Evolutionary conservation across 129 eudicot species (phyloP).

Genomic region (Tanacetum coccineum): DNA sequence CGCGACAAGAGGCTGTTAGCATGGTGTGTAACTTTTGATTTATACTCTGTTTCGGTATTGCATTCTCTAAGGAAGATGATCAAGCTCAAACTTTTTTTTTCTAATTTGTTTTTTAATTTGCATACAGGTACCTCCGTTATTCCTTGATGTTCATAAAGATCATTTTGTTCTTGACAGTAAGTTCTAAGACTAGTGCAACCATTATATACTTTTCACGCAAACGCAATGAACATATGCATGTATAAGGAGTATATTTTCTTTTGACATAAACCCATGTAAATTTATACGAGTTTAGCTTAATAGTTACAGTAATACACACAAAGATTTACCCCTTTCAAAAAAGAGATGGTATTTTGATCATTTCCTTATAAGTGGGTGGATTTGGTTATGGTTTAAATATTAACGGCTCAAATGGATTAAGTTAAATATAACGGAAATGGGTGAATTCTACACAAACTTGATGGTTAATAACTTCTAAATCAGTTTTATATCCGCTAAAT

Average conservation of each 20-base stretch:
- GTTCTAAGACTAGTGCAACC: slow-evolving; percentile 25
- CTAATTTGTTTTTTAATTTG: slow-evolving; percentile 20
- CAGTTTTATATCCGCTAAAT: too few relatives aligned
- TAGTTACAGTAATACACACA: too few relatives aligned
- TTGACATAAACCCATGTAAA: too few relatives aligned
- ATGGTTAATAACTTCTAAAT: too few relatives aligned
- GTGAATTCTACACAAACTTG: too few relatives aligned
- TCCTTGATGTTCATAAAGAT: slow-evolving; percentile 79
- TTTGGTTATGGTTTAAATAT: not conserved
- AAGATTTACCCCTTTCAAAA: not conserved
- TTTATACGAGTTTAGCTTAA: too few relatives aligned
- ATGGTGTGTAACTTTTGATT: slow-evolving; percentile 54
- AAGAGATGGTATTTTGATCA: slow-evolving; percentile 7
- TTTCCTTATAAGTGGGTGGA: not conserved
- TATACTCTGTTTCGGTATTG: not conserved
- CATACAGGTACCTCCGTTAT: slow-evolving; percentile 88
- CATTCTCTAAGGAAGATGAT: not conserved
- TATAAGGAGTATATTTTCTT: too few relatives aligned
- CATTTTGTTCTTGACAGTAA: slow-evolving; percentile 98
- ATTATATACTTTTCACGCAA: slow-evolving; percentile 7
- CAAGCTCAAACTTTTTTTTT: not conserved
- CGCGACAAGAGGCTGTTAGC: slow-evolving; percentile 99
- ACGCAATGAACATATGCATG: slow-evolving; percentile 7
- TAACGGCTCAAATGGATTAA: not conserved
- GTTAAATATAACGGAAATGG: not conserved